Evolutionary conservation across 2,329 filamentous ascomycete genomes (phyloP), one percentile per base, ranked within the genome.

Genomic region (Xylaria sp.): DNA sequence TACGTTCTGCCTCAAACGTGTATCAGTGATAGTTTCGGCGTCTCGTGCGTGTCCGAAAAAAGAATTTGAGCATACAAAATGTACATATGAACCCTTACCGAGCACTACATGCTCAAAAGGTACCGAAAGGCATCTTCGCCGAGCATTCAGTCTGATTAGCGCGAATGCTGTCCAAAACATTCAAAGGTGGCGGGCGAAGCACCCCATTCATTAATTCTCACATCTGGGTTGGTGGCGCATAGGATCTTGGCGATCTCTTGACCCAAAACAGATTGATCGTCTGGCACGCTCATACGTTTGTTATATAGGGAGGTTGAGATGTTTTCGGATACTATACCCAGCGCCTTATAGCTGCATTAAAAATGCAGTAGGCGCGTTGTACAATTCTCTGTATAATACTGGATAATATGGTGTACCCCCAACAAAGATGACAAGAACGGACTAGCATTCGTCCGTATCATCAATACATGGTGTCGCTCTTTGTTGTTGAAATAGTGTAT

Each of bases 351-450:
- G 56, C 55, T 67, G 55, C 32, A 55, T 63, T 63, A 48, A 51
- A 61, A 63, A 62, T 65, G 25, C 58, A 63, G 63, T 50, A 48
- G 5, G 32, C 58, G 59, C 66, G 55, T 60, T 70, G 69, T 70
- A 70, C 66, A 34, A 66, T 34, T 25, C 25, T 59, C 57, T 70
- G 69, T 68, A 70, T 63, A 55, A 68, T 63, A 68, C 37, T 56
- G 41, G 51, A 62, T 34, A 52, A 52, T 64, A 18, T 56, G 37
- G 58, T 67, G 57, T 64, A 64, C 60, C 64, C 50, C 20, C 34
- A 15, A 57, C 37, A 63, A 15, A 32, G 50, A 57, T 7, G 41
- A 50, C 28, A 15, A 32, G 60, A 56, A 37, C 6, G 34, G 23
- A 28, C 28, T 37, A 18, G 34, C 8, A 7, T 52, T 52, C 20